These are phyloP conservation scores for Gyrodon lividus DNA, from an alignment of 768 basidiomycete genomes.

Conservation along the genomic window DNA sequence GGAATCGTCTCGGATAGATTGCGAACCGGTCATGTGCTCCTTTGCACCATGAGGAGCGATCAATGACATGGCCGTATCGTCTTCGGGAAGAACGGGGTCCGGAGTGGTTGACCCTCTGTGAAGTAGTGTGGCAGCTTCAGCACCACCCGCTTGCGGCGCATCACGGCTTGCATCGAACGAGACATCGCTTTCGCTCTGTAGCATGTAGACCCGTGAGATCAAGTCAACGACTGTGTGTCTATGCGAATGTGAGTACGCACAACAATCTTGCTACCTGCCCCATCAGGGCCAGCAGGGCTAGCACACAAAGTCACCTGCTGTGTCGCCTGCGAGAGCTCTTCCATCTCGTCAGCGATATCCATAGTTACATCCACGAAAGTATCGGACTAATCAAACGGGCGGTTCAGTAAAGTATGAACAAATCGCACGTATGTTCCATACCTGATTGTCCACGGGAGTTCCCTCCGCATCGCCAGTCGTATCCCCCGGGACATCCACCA, in stretches of 20 bases:
- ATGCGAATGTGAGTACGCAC: background rate
- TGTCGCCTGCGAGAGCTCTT: background rate
- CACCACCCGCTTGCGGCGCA: background rate
- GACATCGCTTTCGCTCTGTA: background rate
- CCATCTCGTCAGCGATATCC: slow-evolving; percentile 13
- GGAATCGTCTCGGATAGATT: background rate
- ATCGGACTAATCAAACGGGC: background rate
- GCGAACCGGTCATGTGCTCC: background rate
- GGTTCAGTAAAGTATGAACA: background rate
- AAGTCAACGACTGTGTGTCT: background rate
- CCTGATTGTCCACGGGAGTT: too few species aligned
- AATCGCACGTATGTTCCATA: background rate
- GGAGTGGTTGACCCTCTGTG: background rate
- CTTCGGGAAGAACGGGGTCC: slow-evolving; percentile 19
- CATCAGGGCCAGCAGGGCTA: background rate
- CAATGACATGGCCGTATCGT: background rate
- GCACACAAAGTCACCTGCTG: background rate
- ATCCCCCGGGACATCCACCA: background rate
- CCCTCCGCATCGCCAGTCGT: too few species aligned
- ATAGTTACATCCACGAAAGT: background rate
- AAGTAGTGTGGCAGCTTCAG: background rate
- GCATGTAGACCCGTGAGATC: background rate
- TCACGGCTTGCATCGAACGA: background rate
- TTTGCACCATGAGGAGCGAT: background rate
- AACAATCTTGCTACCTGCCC: background rate